Conservation (phyloP, 371 early-diverging fungal genomes). For the Circinella umbellata region DNA sequence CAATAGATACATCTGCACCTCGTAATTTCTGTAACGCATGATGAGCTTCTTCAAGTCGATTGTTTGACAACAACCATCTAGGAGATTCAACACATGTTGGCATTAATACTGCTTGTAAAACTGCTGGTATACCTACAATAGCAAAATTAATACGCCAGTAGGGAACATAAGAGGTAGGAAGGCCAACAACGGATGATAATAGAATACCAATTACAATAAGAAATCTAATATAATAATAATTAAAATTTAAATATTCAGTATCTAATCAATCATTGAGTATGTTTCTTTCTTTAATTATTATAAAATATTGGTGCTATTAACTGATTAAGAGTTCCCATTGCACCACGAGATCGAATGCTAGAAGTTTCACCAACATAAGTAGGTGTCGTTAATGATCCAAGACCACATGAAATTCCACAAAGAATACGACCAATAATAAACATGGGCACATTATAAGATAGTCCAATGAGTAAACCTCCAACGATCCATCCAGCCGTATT, state of each 20-base stretch:
- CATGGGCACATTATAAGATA: constrained; percentile 28
- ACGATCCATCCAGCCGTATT: constrained; percentile 61
- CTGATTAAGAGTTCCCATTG: constrained; percentile 73
- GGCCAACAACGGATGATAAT: constrained; percentile 62
- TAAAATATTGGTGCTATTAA: constrained; percentile 1
- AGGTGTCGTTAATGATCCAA: constrained; percentile 75
- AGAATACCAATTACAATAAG: constrained; percentile 79
- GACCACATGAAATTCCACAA: constrained; percentile 64
- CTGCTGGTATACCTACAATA: constrained; percentile 66
- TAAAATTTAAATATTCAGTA: no score
- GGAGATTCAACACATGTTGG: constrained; percentile 79
- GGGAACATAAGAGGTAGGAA: constrained; percentile 62
- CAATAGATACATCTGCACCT: constrained; percentile 41
- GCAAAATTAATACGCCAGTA: constrained; percentile 72
- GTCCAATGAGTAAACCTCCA: constrained; percentile 61
- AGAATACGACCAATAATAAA: constrained; percentile 34
- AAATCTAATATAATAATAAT: constrained; percentile 27
- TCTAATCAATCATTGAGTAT: no score
- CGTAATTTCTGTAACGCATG: constrained; percentile 57
- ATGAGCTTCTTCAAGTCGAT: constrained; percentile 57
- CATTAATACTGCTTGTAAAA: constrained; percentile 71
- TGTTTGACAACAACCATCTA: constrained; percentile 64
- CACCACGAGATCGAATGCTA: constrained; percentile 68
- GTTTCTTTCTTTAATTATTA: no score
- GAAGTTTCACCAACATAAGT: constrained; percentile 81